Evolutionary conservation across 1,139 yeast species (phyloP).

Genomic region (Yamadazyma atlantica): DNA sequence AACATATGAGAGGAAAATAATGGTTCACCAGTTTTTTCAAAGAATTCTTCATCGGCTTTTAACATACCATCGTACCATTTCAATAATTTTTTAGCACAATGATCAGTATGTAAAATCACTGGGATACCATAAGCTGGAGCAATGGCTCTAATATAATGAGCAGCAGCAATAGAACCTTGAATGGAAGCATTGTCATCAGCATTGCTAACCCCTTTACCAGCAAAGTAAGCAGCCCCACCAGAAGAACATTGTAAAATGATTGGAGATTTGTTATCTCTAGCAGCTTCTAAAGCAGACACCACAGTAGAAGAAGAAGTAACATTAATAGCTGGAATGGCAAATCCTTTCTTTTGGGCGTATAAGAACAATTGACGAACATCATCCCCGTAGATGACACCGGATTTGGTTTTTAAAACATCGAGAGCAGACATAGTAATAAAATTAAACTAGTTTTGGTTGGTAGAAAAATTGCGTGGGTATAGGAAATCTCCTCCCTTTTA

Average conservation of each 20-base stretch:
- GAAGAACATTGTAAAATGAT: constrained; percentile 95
- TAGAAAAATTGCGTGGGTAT: not conserved
- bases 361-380: constrained; percentile 91
- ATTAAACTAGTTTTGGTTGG: constrained; percentile 3
- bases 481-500: constrained; percentile 11
- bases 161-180: constrained; percentile 96
- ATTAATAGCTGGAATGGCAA: constrained; percentile 98
- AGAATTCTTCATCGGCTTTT: constrained; percentile 93
- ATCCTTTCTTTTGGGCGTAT: constrained; percentile 90
- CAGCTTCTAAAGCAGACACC: constrained; percentile 96
- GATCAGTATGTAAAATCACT: constrained; percentile 96
- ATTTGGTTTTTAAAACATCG: constrained; percentile 80
- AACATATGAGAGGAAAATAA: constrained; percentile 98
- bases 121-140: constrained; percentile 98
- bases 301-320: constrained; percentile 97
- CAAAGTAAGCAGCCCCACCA: constrained; percentile 99
- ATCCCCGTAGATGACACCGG: constrained; percentile 99
- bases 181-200: constrained; percentile 91
- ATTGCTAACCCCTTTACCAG: constrained; percentile 98
- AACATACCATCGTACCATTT: constrained; percentile 99
- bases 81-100: constrained; percentile 96
- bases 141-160: constrained; percentile 93
- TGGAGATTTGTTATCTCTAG: constrained; percentile 94
- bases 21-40: constrained; percentile 84
- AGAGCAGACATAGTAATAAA: constrained; percentile 34